Percentiles rank a stretch among this genome's conserved stretches.
phyloP scores from a whole-genome alignment of 2,329 filamentous ascomycete genomes.

The Scedosporium apiospermum region DNA sequence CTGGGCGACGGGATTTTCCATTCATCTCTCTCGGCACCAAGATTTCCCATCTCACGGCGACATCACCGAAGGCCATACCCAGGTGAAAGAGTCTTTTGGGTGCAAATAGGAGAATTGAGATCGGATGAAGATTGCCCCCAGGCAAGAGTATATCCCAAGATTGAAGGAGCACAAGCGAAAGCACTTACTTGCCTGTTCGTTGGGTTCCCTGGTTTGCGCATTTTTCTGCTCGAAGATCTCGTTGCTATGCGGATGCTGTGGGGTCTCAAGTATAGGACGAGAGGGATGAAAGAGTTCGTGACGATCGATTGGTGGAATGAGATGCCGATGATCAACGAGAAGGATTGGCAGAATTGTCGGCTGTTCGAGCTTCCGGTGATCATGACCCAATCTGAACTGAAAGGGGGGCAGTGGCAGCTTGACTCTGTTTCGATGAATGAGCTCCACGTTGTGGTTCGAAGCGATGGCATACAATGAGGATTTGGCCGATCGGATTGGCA shows the following conservation, averaged over 20 bases:
- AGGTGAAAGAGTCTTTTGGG: background rate
- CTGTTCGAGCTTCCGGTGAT: constrained; percentile 1
- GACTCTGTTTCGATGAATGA: background rate
- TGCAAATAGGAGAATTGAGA: background rate
- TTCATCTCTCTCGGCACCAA: background rate
- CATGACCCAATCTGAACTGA: background rate
- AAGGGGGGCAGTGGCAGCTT: background rate
- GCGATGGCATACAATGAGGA: background rate
- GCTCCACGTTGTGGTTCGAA: background rate
- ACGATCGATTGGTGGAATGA: background rate
- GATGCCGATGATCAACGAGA: background rate
- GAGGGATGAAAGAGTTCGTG: background rate
- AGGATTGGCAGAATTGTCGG: background rate
- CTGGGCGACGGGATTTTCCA: background rate
- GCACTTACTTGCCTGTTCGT: background rate
- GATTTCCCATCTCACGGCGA: background rate
- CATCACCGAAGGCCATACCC: background rate
- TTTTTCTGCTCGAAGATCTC: background rate
- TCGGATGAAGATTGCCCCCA: background rate
- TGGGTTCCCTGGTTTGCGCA: background rate
- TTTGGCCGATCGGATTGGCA: background rate
- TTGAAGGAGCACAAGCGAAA: background rate
- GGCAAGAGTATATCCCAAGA: background rate
- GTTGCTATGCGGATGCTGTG: background rate
- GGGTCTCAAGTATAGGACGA: background rate